These are phyloP conservation scores for Termitomyces sp. DNA, from an alignment of 768 basidiomycete genomes.

Conservation along the genomic window DNA sequence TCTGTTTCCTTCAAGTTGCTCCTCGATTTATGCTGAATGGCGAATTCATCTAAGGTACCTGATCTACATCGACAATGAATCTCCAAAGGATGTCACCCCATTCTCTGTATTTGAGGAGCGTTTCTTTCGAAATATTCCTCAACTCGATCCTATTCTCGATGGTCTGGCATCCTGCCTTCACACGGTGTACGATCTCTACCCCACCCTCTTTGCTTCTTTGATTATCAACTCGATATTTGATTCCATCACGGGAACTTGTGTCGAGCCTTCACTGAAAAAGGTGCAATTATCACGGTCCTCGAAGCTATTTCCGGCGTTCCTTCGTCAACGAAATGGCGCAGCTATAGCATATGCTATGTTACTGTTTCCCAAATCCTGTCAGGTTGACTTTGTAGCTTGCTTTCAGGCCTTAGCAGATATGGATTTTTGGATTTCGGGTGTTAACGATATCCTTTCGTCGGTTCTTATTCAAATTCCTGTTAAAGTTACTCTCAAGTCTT, in stretches of 20 bases:
- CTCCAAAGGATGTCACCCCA: background rate
- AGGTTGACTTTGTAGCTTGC: conserved; percentile 6
- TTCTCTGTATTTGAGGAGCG: conserved; percentile 13
- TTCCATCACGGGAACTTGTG: conserved; percentile 13
- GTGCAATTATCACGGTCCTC: conserved; percentile 2
- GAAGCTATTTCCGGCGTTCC: conserved; percentile 14
- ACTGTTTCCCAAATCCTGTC: too few species aligned
- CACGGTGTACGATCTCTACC: conserved; percentile 13
- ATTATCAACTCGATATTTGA: conserved; percentile 17
- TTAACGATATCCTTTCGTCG: conserved; percentile 18
- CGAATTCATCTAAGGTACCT: conserved; percentile 3
- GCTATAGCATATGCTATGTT: conserved; percentile 9
- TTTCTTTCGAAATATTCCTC: conserved; percentile 11
- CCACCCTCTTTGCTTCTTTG: conserved; percentile 7
- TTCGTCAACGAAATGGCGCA: conserved; percentile 15
- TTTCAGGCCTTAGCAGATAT: conserved; percentile 17
- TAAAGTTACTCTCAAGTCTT: background rate
- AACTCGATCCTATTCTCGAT: conserved; percentile 14
- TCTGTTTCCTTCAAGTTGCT: too few species aligned
- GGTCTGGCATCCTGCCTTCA: conserved; percentile 9
- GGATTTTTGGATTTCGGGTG: conserved; percentile 8
- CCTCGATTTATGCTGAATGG: background rate
- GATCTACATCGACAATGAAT: background rate
- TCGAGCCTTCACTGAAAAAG: conserved; percentile 7
- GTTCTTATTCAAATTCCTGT: background rate